Base-by-base conservation (phyloP, 179 eudicot species). In the Dionaea muscipula region DNA sequence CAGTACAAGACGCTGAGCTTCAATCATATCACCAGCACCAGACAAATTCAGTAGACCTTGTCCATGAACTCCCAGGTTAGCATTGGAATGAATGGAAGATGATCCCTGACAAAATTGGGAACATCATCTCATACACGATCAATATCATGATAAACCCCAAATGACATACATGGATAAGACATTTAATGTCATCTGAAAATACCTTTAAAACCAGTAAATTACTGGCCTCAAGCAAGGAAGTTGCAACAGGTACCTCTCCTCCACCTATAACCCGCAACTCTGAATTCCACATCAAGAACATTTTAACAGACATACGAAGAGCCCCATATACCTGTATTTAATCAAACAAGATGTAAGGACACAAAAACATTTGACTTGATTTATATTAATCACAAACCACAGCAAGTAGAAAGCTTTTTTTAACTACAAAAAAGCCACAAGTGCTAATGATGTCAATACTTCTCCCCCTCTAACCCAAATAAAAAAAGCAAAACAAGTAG, bases 211-310 rank as follows among this genome's bases (percentile, higher is more conserved):
- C 91, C 72, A 87, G 74, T 68, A 87, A 69, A 73, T 91, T 91
- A 78, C 98, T 91, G 68, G 89, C 94, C 74, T 84, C 98, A 41
- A 91, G 86, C 80, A 79, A 71, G 49, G 98, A 87, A 33, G 96
- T 91, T 18, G 82, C 78, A 69, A 79, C 85, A 33, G 78, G 71
- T 40, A 69, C 63, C 72, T 91, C 93, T 38, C 74, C 79, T 37
- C 88, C 94, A 59, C 98, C 93, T 65, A 81, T 78, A 50, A 91
- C 74, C 26, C 77, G 65, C 75, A 91, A 68, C 59, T 78, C 77
- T 64, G 98, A 91, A 60, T 87, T 87, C 89, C 84, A 76, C 98
- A 91, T 91, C 78, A 91, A 70, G 69, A 76, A 84, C 69, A 91
- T 77, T 77, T 91, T 91, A 53, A 91, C 98, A 58, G 85, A 77